Percentiles rank a stretch among this genome's conserved stretches.
Evolutionary conservation across 116 monocot species (phyloP).

Genomic region (Papilionanthe hybrid): DNA sequence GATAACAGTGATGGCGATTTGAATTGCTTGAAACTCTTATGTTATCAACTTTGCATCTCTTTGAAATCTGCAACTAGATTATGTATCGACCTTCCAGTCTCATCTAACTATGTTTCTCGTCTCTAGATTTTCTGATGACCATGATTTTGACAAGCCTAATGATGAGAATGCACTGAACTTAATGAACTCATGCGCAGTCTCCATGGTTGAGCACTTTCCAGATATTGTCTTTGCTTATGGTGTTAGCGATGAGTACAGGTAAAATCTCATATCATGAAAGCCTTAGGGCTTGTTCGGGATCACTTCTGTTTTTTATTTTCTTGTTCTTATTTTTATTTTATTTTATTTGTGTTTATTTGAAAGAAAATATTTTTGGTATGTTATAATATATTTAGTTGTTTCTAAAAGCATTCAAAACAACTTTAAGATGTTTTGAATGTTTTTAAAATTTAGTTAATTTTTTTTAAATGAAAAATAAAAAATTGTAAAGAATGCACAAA

Average conservation of each 20-base stretch:
- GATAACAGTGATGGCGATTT: background rate
- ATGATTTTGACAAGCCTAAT: constrained; percentile 81
- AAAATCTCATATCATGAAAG: constrained; percentile 3
- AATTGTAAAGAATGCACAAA: no score
- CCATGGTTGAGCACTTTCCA: constrained; percentile 66
- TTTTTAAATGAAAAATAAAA: no score
- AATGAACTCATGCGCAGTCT: constrained; percentile 74
- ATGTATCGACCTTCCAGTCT: background rate
- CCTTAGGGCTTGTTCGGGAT: background rate
- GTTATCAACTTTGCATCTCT: background rate
- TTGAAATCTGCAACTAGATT: background rate
- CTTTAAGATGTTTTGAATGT: no score
- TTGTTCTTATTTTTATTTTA: no score
- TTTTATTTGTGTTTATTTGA: no score
- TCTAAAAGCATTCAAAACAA: no score
- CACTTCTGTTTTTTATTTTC: no score
- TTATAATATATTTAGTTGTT: no score
- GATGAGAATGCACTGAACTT: constrained; percentile 69
- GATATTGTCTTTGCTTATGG: constrained; percentile 93
- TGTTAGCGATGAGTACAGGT: constrained; percentile 95
- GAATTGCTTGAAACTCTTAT: background rate
- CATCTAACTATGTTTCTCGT: background rate
- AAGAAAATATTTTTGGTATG: background rate
- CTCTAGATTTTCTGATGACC: constrained; percentile 58
- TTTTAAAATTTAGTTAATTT: no score